A percentile compares a stretch with the other conserved stretches of the same genome.
These are phyloP conservation scores for Xanthoconium separans DNA, from an alignment of 1,284 basidiomycete species.

Conservation along the genomic window DNA sequence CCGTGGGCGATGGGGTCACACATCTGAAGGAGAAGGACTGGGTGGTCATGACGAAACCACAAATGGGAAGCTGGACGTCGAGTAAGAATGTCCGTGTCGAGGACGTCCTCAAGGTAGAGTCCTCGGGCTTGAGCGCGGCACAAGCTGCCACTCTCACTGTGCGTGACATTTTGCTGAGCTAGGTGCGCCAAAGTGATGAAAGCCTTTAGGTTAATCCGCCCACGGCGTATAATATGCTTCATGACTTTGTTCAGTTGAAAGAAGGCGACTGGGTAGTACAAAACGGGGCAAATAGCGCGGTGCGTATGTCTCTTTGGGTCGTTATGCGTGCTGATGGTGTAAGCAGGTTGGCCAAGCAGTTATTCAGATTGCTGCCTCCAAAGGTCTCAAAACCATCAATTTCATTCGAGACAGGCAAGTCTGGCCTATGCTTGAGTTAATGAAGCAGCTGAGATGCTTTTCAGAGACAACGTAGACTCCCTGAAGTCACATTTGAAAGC, in stretches of 20 bases:
- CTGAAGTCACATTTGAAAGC: constrained; percentile 51
- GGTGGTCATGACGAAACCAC: constrained; percentile 70
- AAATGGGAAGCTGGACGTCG: constrained; percentile 79
- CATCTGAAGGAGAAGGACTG: constrained; percentile 61
- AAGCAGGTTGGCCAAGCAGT: constrained; percentile 73
- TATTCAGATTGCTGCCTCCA: constrained; percentile 74
- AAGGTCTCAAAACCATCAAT: constrained; percentile 73
- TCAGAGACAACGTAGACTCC: constrained; percentile 51
- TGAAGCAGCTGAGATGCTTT: background rate
- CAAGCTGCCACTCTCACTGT: constrained; percentile 75
- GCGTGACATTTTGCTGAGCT: constrained; percentile 14
- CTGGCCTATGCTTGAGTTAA: background rate
- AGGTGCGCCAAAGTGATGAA: background rate
- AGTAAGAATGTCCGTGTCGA: constrained; percentile 49
- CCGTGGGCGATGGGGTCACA: constrained; percentile 53
- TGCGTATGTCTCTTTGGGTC: constrained; percentile 28
- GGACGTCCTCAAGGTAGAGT: constrained; percentile 65
- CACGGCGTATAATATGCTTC: constrained; percentile 80
- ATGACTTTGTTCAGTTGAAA: constrained; percentile 61
- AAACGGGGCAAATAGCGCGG: constrained; percentile 84
- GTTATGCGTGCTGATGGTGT: constrained; percentile 1
- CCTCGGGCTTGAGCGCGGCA: constrained; percentile 50
- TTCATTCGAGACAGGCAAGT: constrained; percentile 68
- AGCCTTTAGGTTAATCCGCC: constrained; percentile 72
- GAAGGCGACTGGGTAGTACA: constrained; percentile 77